Evolutionary conservation across 257 asterid species (phyloP).

Genomic region (Penstemon barbatus): DNA sequence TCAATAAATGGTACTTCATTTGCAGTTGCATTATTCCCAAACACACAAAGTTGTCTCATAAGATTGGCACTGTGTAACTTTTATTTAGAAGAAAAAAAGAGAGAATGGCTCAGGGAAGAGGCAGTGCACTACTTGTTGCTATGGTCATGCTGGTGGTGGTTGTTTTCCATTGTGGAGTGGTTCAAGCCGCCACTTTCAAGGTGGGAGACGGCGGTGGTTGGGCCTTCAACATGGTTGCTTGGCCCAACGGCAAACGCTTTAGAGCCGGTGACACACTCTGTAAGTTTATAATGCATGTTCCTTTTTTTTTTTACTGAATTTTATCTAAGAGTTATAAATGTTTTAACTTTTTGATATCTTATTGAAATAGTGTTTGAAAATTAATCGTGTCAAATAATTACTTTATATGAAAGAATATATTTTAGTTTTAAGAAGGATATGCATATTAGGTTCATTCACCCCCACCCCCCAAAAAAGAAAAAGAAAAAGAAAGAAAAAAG

Average conservation of each 20-base stretch:
- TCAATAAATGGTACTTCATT: constrained; percentile 12
- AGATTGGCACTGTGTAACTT: background rate
- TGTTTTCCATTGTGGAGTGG: constrained; percentile 26
- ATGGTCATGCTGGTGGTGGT: constrained; percentile 30
- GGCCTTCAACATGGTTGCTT: constrained; percentile 43
- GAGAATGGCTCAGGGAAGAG: constrained; percentile 39
- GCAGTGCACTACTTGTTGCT: constrained; percentile 35
- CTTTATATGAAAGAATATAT: too few species aligned
- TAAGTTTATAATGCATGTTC: constrained; percentile 17
- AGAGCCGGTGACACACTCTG: constrained; percentile 60
- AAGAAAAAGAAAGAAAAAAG: too few species aligned
- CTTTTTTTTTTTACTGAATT: too few species aligned
- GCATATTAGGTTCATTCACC: too few species aligned
- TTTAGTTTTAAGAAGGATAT: too few species aligned
- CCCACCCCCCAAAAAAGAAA: too few species aligned
- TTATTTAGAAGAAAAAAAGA: background rate
- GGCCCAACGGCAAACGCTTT: constrained; percentile 56
- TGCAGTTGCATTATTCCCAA: background rate
- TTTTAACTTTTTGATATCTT: background rate
- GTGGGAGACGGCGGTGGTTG: constrained; percentile 57
- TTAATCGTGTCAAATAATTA: background rate
- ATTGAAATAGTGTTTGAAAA: background rate
- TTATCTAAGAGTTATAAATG: background rate
- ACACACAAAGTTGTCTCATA: background rate
- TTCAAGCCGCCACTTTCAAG: constrained; percentile 37